Conservation (phyloP, 2,329 filamentous ascomycete species). For the Trematosphaeria pertusa region DNA sequence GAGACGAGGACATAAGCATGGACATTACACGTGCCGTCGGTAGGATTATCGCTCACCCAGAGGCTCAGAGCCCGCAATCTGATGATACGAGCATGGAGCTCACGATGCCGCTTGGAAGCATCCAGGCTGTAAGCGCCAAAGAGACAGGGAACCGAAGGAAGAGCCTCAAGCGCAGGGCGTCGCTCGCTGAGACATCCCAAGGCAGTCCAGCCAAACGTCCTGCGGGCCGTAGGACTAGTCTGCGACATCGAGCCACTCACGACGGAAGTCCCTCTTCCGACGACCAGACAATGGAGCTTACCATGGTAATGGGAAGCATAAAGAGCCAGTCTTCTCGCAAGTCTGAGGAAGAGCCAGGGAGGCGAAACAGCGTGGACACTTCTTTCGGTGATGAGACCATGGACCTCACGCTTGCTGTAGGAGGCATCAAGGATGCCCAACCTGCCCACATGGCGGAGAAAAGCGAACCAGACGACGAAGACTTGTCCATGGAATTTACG, state of each 20-base stretch:
- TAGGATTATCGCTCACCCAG: constrained; percentile 68
- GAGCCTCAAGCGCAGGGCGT: constrained; percentile 54
- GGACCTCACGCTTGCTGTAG: constrained; percentile 50
- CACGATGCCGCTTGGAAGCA: constrained; percentile 61
- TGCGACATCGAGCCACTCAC: constrained; percentile 49
- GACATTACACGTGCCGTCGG: constrained; percentile 87
- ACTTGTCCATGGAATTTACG: constrained; percentile 62
- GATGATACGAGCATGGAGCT: constrained; percentile 63
- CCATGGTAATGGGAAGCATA: constrained; percentile 47
- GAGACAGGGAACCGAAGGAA: constrained; percentile 37
- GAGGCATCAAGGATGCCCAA: constrained; percentile 38
- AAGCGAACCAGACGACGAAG: constrained; percentile 39
- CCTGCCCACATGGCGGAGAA: constrained; percentile 11
- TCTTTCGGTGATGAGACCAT: constrained; percentile 46
- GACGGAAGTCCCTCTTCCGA: constrained; percentile 44
- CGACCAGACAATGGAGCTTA: constrained; percentile 52
- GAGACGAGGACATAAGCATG: constrained; percentile 81
- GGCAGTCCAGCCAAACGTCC: constrained; percentile 47
- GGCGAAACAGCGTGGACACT: constrained; percentile 33
- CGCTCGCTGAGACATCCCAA: constrained; percentile 45
- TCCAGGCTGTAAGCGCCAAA: constrained; percentile 45
- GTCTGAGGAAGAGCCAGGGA: constrained; percentile 14
- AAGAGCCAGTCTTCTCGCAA: constrained; percentile 22
- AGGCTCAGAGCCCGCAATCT: constrained; percentile 44
- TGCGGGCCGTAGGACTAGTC: constrained; percentile 42